Evolutionary conservation across 1,139 yeast genomes (phyloP).

Genomic region (Blastobotrys indianensis): DNA sequence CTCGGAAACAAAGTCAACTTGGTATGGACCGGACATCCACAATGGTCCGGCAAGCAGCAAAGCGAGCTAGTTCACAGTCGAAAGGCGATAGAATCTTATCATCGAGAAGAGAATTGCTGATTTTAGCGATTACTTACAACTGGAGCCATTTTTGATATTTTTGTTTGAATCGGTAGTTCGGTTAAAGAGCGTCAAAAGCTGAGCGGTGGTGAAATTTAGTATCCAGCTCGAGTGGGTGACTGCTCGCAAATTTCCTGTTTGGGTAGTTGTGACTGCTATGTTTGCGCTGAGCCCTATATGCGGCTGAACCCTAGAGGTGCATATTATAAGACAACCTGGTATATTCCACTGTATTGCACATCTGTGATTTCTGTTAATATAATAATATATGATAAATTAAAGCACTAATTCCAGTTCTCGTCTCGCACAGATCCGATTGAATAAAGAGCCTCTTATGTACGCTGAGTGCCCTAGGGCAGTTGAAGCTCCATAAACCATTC

Average conservation of each 20-base stretch:
- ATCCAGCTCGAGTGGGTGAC: background rate
- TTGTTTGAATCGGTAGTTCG: background rate
- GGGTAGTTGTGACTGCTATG: conserved; percentile 1
- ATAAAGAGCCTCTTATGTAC: background rate
- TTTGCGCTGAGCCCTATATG: background rate
- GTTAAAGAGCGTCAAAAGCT: background rate
- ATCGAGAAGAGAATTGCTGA: no score
- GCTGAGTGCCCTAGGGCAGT: background rate
- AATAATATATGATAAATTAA: no score
- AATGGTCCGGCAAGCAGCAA: conserved; percentile 22
- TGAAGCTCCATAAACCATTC: conserved; percentile 5
- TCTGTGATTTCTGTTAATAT: no score
- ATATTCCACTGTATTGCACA: no score
- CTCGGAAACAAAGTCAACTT: background rate
- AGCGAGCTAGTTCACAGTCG: conserved; percentile 20
- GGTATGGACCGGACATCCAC: conserved; percentile 6
- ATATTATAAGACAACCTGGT: no score
- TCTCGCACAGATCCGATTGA: background rate
- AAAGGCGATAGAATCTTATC: no score
- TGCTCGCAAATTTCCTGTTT: background rate
- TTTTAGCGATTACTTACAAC: conserved; percentile 51
- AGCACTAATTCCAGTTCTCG: background rate
- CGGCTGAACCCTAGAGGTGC: no score
- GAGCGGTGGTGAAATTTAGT: background rate
- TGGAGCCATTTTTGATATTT: conserved; percentile 66